Evolutionary conservation across 2,329 filamentous ascomycete genomes (phyloP), one percentile per base, ranked within the genome.

Genomic region (Ramichloridium luteum): DNA sequence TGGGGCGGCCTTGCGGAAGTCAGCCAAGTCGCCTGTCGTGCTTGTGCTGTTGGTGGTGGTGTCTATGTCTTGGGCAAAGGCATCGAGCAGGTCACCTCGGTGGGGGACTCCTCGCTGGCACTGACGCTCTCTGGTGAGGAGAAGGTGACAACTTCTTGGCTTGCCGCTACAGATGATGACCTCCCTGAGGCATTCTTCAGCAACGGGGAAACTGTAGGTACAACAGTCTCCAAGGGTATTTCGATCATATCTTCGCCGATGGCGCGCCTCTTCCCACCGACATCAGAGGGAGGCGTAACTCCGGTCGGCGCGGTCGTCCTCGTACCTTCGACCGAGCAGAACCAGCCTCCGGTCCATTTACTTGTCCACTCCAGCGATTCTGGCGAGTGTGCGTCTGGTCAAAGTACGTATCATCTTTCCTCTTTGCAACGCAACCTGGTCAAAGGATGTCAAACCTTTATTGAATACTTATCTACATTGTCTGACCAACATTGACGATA

Each of bases 391-490:
- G 86, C 88, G 15, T 44, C 59, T 41, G 76, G 79, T 60, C 85
- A 96, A 74, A 77, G 88, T 98, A 72, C 84, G 88, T 81, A 28
- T 35, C 28, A 14, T 34, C 36, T 38, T 41, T 23, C 22, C 22
- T 38, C 38, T 38, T 11, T 22, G 9, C 30, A 26, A 12, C 9
- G 4, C 23, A 13, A 11, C 15, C 26, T n/a, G 12, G 4, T 8
- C 25, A 67, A 54, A 80, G 85, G 88, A 94, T 96, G 86, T 93
- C 60, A 60, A 61, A 71, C 62, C 59, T 36, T 61, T 67, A 68
- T 60, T 23, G 70, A 92, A 90, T 83, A 86, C 86, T 96, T 96
- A 96, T 94, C 88, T 94, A 96, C 88, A 94, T 96, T 96, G 85
- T 81, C 88, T 86, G 88, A 93, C 80, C 63, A 64, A 59, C 70